Conservation (phyloP, 371 early-diverging fungal species). For the Blakeslea trispora region DNA sequence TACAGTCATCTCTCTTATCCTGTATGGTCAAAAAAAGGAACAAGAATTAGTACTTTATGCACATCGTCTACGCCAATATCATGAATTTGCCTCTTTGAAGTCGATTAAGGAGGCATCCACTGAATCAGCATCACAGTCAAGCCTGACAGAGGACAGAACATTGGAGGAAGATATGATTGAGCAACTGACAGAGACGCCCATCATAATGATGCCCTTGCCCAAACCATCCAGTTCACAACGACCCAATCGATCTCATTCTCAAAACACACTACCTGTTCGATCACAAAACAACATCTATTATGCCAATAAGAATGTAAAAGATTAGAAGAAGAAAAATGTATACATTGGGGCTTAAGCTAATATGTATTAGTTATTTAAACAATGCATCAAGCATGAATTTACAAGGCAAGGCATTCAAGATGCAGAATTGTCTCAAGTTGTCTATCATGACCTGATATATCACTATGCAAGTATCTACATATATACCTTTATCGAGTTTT, state of each 20-base stretch:
- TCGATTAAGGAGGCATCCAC: no score
- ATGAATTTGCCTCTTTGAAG: neutral
- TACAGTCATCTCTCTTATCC: neutral
- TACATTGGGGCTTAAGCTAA: no score
- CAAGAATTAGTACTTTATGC: neutral
- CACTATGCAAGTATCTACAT: constrained; percentile 3
- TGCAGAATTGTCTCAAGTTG: constrained; percentile 1
- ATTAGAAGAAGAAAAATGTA: constrained; percentile 3
- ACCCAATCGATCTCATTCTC: no score
- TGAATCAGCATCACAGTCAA: no score
- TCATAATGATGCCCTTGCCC: no score
- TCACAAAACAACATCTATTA: no score
- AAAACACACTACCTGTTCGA: no score
- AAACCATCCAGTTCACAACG: no score
- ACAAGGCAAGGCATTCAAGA: neutral
- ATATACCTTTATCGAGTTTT: no score
- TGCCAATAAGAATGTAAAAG: neutral
- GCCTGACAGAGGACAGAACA: neutral
- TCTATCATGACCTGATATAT: constrained; percentile 4
- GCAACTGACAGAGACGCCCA: no score
- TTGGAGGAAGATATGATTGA: no score
- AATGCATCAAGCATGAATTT: neutral
- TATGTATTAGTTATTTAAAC: constrained; percentile 8
- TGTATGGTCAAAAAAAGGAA: neutral
- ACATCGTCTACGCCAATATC: neutral